Conservation (phyloP, 2,329 filamentous ascomycete species). For the Colletotrichum lini region DNA sequence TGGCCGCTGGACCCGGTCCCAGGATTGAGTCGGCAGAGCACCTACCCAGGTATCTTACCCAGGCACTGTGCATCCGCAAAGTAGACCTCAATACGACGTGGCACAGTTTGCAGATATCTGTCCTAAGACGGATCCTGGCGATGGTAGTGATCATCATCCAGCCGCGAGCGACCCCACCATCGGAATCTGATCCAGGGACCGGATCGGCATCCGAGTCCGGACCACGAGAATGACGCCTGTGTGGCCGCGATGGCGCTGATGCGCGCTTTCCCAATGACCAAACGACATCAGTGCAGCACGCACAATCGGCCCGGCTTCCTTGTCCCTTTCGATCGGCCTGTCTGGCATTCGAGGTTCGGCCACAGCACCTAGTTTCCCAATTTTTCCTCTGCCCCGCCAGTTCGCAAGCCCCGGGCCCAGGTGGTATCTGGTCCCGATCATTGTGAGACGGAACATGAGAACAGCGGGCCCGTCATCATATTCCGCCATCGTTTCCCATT, state of each 20-base stretch:
- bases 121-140: constrained; percentile 10
- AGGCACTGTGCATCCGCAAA: no score
- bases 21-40: not conserved
- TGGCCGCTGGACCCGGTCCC: constrained; percentile 17
- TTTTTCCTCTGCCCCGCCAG: constrained; percentile 36
- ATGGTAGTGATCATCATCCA: constrained; percentile 18
- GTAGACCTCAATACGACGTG: not conserved
- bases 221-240: constrained; percentile 20
- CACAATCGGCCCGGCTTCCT: constrained; percentile 20
- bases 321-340: constrained; percentile 19
- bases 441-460: constrained; percentile 36
- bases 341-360: constrained; percentile 20
- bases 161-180: constrained; percentile 12
- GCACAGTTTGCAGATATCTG: constrained; percentile 1
- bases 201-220: constrained; percentile 21
- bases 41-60: not conserved
- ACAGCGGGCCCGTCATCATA: constrained; percentile 27
- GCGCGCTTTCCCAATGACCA: not conserved
- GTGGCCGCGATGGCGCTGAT: constrained; percentile 7
- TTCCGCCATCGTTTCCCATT: constrained; percentile 22
- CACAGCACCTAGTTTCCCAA: constrained; percentile 9
- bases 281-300: not conserved
- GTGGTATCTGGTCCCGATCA: constrained; percentile 31
- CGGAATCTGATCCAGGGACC: constrained; percentile 18
- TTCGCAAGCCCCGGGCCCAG: constrained; percentile 37